Evolutionary conservation across 2,329 filamentous ascomycete species (phyloP).

Genomic region (Diaporthe nobilis): DNA sequence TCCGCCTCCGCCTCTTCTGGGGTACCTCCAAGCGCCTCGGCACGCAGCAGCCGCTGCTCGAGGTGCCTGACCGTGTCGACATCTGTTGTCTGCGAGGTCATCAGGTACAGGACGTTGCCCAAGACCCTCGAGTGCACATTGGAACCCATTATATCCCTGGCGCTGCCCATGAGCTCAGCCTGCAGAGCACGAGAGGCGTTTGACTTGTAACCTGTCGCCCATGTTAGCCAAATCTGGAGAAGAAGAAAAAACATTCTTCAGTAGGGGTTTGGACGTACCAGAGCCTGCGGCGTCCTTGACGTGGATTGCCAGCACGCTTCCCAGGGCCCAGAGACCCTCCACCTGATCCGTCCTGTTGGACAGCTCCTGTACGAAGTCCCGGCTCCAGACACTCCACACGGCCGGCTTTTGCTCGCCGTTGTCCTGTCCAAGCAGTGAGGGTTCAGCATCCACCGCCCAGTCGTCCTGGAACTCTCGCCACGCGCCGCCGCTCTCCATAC

Average conservation of each 20-base stretch:
- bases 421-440: background rate
- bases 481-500: slow-evolving; percentile 66
- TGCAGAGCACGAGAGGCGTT: slow-evolving; percentile 61
- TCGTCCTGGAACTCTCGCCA: slow-evolving; percentile 25
- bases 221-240: background rate
- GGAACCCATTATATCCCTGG: slow-evolving; percentile 52
- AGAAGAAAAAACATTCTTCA: background rate
- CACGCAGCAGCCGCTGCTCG: slow-evolving; percentile 9
- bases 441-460: background rate
- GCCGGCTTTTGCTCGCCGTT: background rate
- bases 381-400: slow-evolving; percentile 43
- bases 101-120: slow-evolving; percentile 72
- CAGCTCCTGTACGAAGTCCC: slow-evolving; percentile 1
- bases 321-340: slow-evolving; percentile 11
- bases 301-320: slow-evolving; percentile 65
- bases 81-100: slow-evolving; percentile 63
- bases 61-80: background rate
- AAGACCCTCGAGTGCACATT: slow-evolving; percentile 69
- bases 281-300: slow-evolving; percentile 57
- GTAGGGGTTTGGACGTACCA: slow-evolving; percentile 45
- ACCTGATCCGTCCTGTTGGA: slow-evolving; percentile 11
- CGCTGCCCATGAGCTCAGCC: slow-evolving; percentile 49
- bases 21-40: background rate
- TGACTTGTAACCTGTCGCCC: slow-evolving; percentile 56
- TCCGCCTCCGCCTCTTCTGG: background rate